Conservation (phyloP, 805 yeast genomes). For the Nakazawaea holstii region DNA sequence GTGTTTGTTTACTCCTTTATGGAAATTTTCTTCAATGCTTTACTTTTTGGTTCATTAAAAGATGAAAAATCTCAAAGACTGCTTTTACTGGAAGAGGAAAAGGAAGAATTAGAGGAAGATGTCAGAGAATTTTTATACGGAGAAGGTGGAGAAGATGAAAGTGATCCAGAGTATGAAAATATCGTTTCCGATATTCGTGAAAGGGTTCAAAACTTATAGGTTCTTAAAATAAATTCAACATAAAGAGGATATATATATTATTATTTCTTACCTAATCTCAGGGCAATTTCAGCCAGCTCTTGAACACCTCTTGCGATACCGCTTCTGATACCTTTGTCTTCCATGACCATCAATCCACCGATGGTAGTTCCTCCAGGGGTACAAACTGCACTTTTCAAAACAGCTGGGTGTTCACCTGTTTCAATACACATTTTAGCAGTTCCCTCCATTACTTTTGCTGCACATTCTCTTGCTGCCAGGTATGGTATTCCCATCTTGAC, state of each 20-base stretch:
- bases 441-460: slow-evolving; percentile 92
- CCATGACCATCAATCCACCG: slow-evolving; percentile 89
- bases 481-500: slow-evolving; percentile 90
- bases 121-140: neutral
- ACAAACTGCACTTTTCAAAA: slow-evolving; percentile 79
- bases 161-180: slow-evolving; percentile 24
- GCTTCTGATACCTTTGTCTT: slow-evolving; percentile 83
- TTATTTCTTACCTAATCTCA: slow-evolving; percentile 46
- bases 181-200: slow-evolving; percentile 22
- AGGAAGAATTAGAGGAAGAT: slow-evolving; percentile 6
- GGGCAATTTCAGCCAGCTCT: slow-evolving; percentile 84
- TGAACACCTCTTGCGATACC: slow-evolving; percentile 86
- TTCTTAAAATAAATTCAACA: too few species aligned
- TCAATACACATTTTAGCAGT: slow-evolving; percentile 85
- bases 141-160: slow-evolving; percentile 14
- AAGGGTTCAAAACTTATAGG: slow-evolving; percentile 6
- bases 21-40: slow-evolving; percentile 67
- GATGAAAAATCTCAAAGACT: slow-evolving; percentile 54
- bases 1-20: slow-evolving; percentile 54
- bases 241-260: too few species aligned
- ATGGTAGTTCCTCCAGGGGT: slow-evolving; percentile 99
- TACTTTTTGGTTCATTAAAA: slow-evolving; percentile 54
- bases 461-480: slow-evolving; percentile 75
- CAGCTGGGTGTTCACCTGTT: slow-evolving; percentile 85
- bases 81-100: slow-evolving; percentile 18